A percentile compares a stretch with the other conserved stretches of the same genome.
phyloP scores from a whole-genome alignment of 2,329 filamentous ascomycete species.

The Pleomassaria siparia region DNA sequence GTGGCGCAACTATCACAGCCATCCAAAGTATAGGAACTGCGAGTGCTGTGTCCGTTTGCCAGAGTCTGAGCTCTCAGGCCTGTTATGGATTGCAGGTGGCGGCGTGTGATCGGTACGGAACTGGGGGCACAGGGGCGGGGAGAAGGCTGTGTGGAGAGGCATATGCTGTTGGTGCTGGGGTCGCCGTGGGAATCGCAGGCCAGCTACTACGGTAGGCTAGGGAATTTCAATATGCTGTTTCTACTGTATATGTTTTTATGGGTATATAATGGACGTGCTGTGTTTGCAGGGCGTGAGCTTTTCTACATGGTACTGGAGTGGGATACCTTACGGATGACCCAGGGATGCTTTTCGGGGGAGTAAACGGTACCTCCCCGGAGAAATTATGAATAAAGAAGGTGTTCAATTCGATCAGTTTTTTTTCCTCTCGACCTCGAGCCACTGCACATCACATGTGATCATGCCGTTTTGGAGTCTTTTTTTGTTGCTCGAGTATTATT shows the following conservation, averaged over 20 bases:
- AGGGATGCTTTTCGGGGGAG: neutral
- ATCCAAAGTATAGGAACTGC: constrained; percentile 34
- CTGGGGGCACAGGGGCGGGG: constrained; percentile 23
- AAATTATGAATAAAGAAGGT: neutral
- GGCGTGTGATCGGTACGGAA: constrained; percentile 47
- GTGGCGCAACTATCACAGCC: constrained; percentile 53
- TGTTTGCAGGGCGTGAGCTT: neutral
- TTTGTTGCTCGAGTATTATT: no score
- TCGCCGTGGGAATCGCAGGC: constrained; percentile 50
- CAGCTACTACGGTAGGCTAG: constrained; percentile 25
- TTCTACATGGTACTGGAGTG: constrained; percentile 8
- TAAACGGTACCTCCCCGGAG: constrained; percentile 3
- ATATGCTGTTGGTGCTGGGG: constrained; percentile 46
- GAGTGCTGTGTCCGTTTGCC: constrained; percentile 35
- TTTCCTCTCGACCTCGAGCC: no score
- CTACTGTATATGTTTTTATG: constrained; percentile 1
- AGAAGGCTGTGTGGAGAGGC: constrained; percentile 40
- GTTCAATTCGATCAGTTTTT: neutral
- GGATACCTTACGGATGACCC: neutral
- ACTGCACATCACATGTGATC: no score
- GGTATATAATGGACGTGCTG: constrained; percentile 5
- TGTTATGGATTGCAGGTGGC: constrained; percentile 53
- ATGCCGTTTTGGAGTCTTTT: no score
- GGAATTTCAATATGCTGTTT: neutral
- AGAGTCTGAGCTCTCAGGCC: constrained; percentile 46